Conservation (phyloP, 2,329 filamentous ascomycete genomes). For the Ophiostoma sp. region DNA sequence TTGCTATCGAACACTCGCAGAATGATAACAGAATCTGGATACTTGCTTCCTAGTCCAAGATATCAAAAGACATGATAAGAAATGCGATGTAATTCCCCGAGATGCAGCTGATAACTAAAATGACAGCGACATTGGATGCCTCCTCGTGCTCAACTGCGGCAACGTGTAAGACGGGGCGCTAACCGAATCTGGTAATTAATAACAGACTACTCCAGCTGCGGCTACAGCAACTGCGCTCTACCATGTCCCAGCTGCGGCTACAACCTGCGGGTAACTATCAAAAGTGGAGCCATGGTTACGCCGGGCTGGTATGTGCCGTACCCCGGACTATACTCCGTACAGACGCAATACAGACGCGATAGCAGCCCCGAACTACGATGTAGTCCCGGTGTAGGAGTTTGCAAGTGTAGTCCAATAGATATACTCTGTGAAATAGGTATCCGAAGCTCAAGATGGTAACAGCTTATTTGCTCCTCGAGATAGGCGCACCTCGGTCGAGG, state of each 20-base stretch:
- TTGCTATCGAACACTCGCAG: too few relatives aligned
- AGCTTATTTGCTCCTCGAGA: neutral
- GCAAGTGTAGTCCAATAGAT: too few relatives aligned
- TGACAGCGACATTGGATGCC: neutral
- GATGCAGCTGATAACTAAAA: neutral
- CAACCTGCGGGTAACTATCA: neutral
- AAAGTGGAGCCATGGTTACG: neutral
- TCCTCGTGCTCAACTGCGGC: neutral
- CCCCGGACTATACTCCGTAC: neutral
- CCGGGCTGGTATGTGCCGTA: neutral
- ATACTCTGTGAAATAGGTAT: too few relatives aligned
- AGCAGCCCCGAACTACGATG: neutral
- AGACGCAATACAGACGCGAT: neutral
- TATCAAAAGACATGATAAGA: neutral
- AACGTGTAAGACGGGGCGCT: neutral
- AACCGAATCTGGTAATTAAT: neutral
- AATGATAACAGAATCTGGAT: too few relatives aligned
- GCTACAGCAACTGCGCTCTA: neutral
- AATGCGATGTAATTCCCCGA: neutral
- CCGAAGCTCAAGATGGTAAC: too few relatives aligned
- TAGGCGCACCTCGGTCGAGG: neutral
- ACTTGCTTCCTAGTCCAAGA: too few relatives aligned
- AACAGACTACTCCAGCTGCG: neutral
- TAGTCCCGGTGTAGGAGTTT: neutral
- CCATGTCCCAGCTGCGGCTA: neutral